These are phyloP conservation scores for Heliosperma pusillum DNA, from an alignment of 148 eudicot genomes.

Conservation along the genomic window DNA sequence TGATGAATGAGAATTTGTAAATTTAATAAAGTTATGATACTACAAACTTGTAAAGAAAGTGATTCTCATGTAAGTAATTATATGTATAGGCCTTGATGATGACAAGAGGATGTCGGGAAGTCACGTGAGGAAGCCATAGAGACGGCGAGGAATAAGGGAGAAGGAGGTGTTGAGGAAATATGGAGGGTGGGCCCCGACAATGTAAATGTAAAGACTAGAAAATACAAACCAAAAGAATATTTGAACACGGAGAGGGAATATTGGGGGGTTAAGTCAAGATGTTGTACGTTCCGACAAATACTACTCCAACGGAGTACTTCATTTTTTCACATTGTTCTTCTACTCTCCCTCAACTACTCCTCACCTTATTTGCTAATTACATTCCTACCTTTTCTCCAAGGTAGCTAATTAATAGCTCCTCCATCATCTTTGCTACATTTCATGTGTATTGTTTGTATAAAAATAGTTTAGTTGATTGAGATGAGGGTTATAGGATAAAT, in stretches of 20 bases:
- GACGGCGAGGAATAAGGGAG: constrained; percentile 11
- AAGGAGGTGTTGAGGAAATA: not conserved
- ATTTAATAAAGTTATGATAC: not conserved
- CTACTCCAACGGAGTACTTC: constrained; percentile 7
- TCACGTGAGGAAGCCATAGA: constrained; percentile 19
- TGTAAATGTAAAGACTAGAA: not conserved
- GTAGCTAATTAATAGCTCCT: too few relatives aligned
- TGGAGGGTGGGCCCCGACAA: constrained; percentile 34
- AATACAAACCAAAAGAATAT: constrained; percentile 38
- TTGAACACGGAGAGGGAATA: constrained; percentile 75
- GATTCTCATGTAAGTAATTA: not conserved
- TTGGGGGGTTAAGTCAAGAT: constrained; percentile 38
- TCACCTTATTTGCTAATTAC: too few relatives aligned
- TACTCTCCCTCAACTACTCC: not conserved
- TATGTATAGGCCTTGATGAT: not conserved
- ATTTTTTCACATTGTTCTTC: not conserved
- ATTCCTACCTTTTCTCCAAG: too few relatives aligned
- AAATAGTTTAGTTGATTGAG: too few relatives aligned
- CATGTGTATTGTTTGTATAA: too few relatives aligned
- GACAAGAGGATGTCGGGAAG: constrained; percentile 4
- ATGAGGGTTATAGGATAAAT: too few relatives aligned
- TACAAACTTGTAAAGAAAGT: not conserved
- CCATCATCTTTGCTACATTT: too few relatives aligned
- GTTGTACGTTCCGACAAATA: constrained; percentile 8
- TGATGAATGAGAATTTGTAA: too few relatives aligned